Percentiles rank a stretch among this genome's conserved stretches.
These are phyloP conservation scores for Aspergillus fumigatus DNA, from an alignment of 2,329 filamentous ascomycete genomes.

Conservation along the genomic window DNA sequence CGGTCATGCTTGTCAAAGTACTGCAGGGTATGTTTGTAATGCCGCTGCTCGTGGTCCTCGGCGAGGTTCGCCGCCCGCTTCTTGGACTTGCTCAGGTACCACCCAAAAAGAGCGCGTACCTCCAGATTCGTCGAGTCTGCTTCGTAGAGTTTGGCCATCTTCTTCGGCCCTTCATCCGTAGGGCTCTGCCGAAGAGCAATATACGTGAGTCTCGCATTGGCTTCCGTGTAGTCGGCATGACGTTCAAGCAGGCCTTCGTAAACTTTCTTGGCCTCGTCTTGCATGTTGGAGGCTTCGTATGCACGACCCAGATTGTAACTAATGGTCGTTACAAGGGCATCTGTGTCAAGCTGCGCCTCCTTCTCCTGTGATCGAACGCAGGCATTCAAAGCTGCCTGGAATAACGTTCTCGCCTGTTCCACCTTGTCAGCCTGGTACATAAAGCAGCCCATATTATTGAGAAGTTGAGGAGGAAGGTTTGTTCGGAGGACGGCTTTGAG, in stretches of 20 bases:
- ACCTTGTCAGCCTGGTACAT: slow-evolving; percentile 83
- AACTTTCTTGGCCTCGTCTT: slow-evolving; percentile 78
- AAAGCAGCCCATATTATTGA: slow-evolving; percentile 98
- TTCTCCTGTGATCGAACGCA: slow-evolving; percentile 77
- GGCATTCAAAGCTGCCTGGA: slow-evolving; percentile 84
- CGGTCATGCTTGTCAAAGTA: slow-evolving; percentile 95
- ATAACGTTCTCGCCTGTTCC: slow-evolving; percentile 74
- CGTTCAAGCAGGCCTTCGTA: slow-evolving; percentile 82
- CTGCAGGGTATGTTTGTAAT: slow-evolving; percentile 94
- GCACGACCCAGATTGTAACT: slow-evolving; percentile 94
- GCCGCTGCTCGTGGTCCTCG: slow-evolving; percentile 86
- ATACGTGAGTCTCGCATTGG: slow-evolving; percentile 80
- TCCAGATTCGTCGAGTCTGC: slow-evolving; percentile 81
- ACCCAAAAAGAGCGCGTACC: slow-evolving; percentile 87
- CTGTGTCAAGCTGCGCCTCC: slow-evolving; percentile 73
- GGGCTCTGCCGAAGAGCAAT: slow-evolving; percentile 78
- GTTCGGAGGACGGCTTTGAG: slow-evolving; percentile 62
- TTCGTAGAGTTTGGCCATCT: slow-evolving; percentile 79
- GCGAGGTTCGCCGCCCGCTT: slow-evolving; percentile 75
- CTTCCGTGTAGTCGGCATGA: slow-evolving; percentile 89
- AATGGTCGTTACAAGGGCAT: slow-evolving; percentile 90
- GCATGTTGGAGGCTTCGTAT: slow-evolving; percentile 78
- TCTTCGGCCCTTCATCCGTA: slow-evolving; percentile 79
- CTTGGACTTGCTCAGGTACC: slow-evolving; percentile 87
- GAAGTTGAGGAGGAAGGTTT: slow-evolving; percentile 76